phyloP scores from a whole-genome alignment of 2,329 filamentous ascomycete species.

The Trichophyton equinum region DNA sequence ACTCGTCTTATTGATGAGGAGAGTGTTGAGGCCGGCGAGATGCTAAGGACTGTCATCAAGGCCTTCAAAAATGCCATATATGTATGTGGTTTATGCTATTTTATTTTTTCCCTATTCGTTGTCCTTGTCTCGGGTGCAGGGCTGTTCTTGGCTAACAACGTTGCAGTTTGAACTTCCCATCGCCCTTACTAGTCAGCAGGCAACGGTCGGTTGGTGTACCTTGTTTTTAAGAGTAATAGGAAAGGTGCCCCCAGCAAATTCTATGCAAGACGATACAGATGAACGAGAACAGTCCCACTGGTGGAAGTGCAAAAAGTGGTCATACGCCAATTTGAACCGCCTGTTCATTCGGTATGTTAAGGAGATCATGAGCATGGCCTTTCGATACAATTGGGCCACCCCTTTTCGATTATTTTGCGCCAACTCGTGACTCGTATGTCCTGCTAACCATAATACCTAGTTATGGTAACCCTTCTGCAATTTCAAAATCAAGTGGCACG shows the following conservation, averaged over 20 bases:
- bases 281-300: constrained; percentile 91
- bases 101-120: neutral
- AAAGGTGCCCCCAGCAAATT: constrained; percentile 66
- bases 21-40: constrained; percentile 88
- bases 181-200: constrained; percentile 63
- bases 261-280: constrained; percentile 65
- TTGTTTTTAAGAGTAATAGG: constrained; percentile 83
- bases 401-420: neutral
- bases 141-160: neutral
- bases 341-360: constrained; percentile 69
- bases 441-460: constrained; percentile 32
- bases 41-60: constrained; percentile 90
- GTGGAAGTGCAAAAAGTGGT: constrained; percentile 99
- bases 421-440: neutral
- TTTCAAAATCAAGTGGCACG: constrained; percentile 61
- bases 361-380: neutral
- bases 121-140: neutral
- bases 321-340: constrained; percentile 92
- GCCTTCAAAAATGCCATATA: constrained; percentile 97
- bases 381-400: constrained; percentile 2
- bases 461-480: constrained; percentile 73
- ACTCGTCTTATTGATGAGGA: constrained; percentile 81
- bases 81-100: constrained; percentile 42
- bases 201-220: constrained; percentile 91
- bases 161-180: constrained; percentile 69